Evolutionary conservation across 75 land plant species (phyloP).

Genomic region (Ceratopteris richardii): DNA sequence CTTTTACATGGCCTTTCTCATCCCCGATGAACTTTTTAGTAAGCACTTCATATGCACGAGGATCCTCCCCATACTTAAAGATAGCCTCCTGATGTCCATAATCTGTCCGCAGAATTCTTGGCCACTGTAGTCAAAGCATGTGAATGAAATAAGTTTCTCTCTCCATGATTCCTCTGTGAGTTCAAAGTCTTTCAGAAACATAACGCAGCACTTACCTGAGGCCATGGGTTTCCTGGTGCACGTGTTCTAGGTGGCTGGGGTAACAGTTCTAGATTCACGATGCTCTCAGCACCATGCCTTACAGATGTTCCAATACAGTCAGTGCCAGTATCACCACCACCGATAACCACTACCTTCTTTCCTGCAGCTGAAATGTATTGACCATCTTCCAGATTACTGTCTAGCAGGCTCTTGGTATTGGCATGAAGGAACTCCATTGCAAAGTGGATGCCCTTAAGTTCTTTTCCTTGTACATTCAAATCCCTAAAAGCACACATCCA

Average conservation of each 20-base stretch:
- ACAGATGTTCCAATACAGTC: conserved; percentile 94
- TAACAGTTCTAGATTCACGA: conserved; percentile 86
- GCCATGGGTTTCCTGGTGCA: conserved; percentile 98
- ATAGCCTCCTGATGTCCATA: conserved; percentile 96
- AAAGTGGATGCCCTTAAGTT: conserved; percentile 79
- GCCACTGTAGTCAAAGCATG: no score
- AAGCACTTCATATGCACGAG: conserved; percentile 75
- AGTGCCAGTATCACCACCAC: conserved; percentile 99
- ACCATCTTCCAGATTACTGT: conserved; percentile 75
- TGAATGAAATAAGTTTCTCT: neutral
- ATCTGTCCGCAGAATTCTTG: conserved; percentile 83
- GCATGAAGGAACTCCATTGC: conserved; percentile 99
- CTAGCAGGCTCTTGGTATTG: conserved; percentile 95
- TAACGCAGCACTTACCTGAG: conserved; percentile 81
- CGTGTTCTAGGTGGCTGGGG: conserved; percentile 75
- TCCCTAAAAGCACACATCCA: conserved; percentile 89
- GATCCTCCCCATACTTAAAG: conserved; percentile 84
- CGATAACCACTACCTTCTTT: conserved; percentile 93
- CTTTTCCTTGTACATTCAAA: conserved; percentile 80
- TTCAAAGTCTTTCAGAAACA: no score
- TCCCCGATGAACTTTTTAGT: conserved; percentile 85
- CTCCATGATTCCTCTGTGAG: no score
- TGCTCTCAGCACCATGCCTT: conserved; percentile 69
- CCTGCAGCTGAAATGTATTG: conserved; percentile 94
- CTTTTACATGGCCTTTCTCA: conserved; percentile 68